These are phyloP conservation scores for Cunninghamia lanceolata DNA, from an alignment of 75 land plant species.

Conservation along the genomic window DNA sequence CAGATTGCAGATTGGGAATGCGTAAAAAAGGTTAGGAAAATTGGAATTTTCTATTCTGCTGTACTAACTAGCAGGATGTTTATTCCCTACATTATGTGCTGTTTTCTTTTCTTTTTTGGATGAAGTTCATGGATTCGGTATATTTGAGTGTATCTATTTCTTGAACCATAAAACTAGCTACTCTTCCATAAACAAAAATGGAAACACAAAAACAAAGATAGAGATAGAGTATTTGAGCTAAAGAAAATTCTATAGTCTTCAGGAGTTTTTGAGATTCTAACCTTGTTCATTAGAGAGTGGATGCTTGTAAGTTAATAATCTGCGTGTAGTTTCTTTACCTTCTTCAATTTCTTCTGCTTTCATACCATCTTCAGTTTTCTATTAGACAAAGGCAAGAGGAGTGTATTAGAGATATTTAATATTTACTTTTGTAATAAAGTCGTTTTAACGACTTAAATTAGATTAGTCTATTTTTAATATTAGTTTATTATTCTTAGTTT, in stretches of 20 bases:
- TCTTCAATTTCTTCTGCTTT: not conserved
- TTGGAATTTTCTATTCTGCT: not conserved
- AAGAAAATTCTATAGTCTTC: not conserved
- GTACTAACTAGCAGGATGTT: not conserved
- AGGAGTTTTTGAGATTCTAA: not conserved
- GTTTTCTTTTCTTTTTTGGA: not conserved
- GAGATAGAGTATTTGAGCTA: not conserved
- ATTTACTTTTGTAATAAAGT: too few relatives aligned
- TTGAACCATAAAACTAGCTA: not conserved
- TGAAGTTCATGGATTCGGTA: not conserved
- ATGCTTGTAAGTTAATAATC: not conserved
- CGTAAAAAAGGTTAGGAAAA: slow-evolving; percentile 56
- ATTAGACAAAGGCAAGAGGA: not conserved
- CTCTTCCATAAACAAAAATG: not conserved
- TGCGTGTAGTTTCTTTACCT: not conserved
- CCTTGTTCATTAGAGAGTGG: not conserved
- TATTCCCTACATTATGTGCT: not conserved
- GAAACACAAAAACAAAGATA: not conserved
- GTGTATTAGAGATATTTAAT: too few relatives aligned
- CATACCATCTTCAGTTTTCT: not conserved
- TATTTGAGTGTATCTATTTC: not conserved
- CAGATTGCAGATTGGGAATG: slow-evolving; percentile 84
- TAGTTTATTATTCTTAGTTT: too few relatives aligned
- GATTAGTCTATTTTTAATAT: too few relatives aligned
- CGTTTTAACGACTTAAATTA: too few relatives aligned